phyloP scores from a whole-genome alignment of 2,329 filamentous ascomycete species.

The Zymoseptoria pseudotritici region DNA sequence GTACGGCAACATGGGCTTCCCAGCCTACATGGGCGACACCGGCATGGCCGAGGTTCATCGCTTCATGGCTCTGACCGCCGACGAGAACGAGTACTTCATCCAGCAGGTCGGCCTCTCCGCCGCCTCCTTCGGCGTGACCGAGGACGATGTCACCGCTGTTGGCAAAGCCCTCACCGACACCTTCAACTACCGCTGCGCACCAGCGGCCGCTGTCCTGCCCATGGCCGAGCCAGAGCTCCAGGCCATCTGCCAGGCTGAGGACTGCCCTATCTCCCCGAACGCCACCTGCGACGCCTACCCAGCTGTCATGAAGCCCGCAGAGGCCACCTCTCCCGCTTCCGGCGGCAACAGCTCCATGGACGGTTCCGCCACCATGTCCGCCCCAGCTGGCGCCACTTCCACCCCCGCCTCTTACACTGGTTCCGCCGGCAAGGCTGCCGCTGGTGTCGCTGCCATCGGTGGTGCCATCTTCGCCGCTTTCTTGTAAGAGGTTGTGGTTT shows the following conservation, averaged over 20 bases:
- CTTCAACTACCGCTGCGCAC: conserved; percentile 48
- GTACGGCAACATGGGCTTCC: conserved; percentile 45
- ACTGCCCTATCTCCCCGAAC: conserved; percentile 43
- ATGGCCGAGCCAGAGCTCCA: conserved; percentile 44
- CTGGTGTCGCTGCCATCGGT: conserved; percentile 7
- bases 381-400: neutral
- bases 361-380: neutral
- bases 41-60: conserved; percentile 51
- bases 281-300: conserved; percentile 43
- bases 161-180: conserved; percentile 42
- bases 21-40: conserved; percentile 40
- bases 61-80: conserved; percentile 47
- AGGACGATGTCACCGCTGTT: conserved; percentile 45
- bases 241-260: conserved; percentile 48
- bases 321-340: conserved; percentile 2
- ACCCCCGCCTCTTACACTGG: conserved; percentile 4
- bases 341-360: conserved; percentile 1
- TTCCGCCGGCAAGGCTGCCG: conserved; percentile 5
- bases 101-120: conserved; percentile 50
- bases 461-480: neutral
- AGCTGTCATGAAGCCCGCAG: conserved; percentile 8
- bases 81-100: conserved; percentile 53
- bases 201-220: conserved; percentile 40
- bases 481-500: neutral
- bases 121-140: conserved; percentile 52